Percentiles rank a stretch among this genome's conserved stretches.
These are phyloP conservation scores for Colletotrichum liaoningense DNA, from an alignment of 2,329 filamentous ascomycete species.

Conservation along the genomic window DNA sequence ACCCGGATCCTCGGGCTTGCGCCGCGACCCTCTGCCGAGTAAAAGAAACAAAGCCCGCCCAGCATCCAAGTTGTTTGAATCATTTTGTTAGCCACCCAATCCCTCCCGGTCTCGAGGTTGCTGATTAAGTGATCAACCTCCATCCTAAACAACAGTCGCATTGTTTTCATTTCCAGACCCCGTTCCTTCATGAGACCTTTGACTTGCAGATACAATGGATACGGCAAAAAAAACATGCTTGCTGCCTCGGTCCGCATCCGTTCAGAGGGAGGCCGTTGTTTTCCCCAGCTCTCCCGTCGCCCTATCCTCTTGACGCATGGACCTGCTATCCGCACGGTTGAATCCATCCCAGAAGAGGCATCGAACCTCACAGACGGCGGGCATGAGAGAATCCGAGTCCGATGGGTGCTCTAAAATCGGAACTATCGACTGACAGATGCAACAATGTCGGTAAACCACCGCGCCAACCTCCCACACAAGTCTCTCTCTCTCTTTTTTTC, in stretches of 20 bases:
- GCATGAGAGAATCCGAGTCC: neutral
- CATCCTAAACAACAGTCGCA: slow-evolving; percentile 8
- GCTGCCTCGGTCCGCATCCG: slow-evolving; percentile 3
- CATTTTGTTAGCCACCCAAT: neutral
- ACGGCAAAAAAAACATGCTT: neutral
- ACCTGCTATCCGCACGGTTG: neutral
- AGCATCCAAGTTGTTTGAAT: slow-evolving; percentile 1
- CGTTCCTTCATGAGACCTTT: slow-evolving; percentile 25
- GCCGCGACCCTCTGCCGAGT: slow-evolving; percentile 23
- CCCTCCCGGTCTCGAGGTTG: neutral
- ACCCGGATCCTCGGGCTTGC: slow-evolving; percentile 21
- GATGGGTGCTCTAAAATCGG: neutral
- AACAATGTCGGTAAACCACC: neutral
- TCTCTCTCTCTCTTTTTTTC: neutral
- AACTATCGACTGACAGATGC: slow-evolving; percentile 14
- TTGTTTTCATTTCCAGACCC: slow-evolving; percentile 21
- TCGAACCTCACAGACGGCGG: neutral
- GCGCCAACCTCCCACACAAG: neutral
- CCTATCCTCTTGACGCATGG: neutral
- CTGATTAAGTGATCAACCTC: neutral
- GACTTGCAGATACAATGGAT: neutral
- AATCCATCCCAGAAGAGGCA: neutral
- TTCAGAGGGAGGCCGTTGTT: neutral
- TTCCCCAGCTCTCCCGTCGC: neutral
- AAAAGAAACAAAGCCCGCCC: neutral